Evolutionary conservation across 2,329 filamentous ascomycete genomes (phyloP).

Genomic region (Trichoderma brevicompactum): DNA sequence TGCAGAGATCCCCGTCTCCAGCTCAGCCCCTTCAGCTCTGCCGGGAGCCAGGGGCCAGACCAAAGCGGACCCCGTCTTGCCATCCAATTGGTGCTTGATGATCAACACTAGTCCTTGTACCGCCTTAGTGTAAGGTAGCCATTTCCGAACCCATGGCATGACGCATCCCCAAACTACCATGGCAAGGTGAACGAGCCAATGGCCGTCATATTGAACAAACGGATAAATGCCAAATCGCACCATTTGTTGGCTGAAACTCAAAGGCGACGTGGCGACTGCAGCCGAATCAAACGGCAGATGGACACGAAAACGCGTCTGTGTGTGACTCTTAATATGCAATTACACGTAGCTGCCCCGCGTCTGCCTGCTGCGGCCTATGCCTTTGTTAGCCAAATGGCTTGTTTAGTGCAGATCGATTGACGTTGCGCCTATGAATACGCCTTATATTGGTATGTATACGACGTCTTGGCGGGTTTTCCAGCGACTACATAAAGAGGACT

Average conservation of each 20-base stretch:
- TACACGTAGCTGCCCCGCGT: slow-evolving; percentile 19
- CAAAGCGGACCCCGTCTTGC: neutral
- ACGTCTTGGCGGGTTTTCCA: neutral
- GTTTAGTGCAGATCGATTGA: neutral
- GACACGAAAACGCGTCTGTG: neutral
- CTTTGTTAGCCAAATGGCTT: neutral
- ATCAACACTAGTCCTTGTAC: slow-evolving; percentile 26
- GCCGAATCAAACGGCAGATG: neutral
- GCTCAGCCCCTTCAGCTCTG: slow-evolving; percentile 12
- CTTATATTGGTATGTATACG: neutral
- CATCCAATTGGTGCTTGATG: slow-evolving; percentile 32
- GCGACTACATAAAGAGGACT: neutral
- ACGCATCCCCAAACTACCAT: neutral
- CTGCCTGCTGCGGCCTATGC: slow-evolving; percentile 21
- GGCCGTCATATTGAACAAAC: neutral
- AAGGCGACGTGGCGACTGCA: slow-evolving; percentile 6
- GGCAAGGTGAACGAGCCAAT: neutral
- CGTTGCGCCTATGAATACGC: neutral
- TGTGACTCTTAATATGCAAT: neutral
- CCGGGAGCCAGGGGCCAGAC: neutral
- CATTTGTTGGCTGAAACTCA: neutral
- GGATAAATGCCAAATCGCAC: neutral
- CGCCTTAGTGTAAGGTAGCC: neutral
- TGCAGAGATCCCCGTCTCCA: neutral
- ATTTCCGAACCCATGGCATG: neutral